phyloP scores from a whole-genome alignment of 2,329 filamentous ascomycete species.

The Catunica adiposa region DNA sequence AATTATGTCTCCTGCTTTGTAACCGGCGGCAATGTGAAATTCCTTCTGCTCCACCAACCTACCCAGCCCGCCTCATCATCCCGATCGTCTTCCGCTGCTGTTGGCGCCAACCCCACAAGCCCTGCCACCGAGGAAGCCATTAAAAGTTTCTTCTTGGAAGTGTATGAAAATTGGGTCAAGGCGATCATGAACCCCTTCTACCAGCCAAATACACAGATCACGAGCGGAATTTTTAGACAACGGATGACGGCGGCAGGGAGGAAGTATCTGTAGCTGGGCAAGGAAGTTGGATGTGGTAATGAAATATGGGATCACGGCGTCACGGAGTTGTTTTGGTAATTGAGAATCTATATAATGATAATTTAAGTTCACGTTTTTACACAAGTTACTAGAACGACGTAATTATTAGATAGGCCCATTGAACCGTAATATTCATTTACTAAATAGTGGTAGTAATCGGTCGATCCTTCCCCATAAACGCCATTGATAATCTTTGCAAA shows the following conservation, averaged over 20 bases:
- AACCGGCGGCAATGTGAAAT: conserved; percentile 81
- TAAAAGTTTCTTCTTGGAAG: conserved; percentile 82
- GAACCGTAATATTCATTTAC: conserved; percentile 7
- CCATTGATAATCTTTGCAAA: conserved; percentile 11
- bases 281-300: not conserved
- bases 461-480: conserved; percentile 9
- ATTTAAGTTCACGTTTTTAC: not conserved
- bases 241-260: conserved; percentile 75
- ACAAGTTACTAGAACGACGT: no score
- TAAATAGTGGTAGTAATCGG: conserved; percentile 3
- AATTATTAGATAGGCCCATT: not conserved
- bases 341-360: not conserved
- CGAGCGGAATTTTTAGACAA: conserved; percentile 69
- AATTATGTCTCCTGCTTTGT: conserved; percentile 91
- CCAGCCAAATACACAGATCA: conserved; percentile 64
- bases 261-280: conserved; percentile 56
- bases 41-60: conserved; percentile 84
- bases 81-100: conserved; percentile 47
- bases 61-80: conserved; percentile 20
- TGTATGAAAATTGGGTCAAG: conserved; percentile 95
- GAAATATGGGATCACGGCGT: not conserved
- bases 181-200: conserved; percentile 97
- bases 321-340: not conserved
- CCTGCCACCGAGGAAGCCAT: conserved; percentile 91
- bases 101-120: conserved; percentile 69